phyloP scores from a whole-genome alignment of 1,284 basidiomycete genomes.

The Pseudozyma flocculosa region DNA sequence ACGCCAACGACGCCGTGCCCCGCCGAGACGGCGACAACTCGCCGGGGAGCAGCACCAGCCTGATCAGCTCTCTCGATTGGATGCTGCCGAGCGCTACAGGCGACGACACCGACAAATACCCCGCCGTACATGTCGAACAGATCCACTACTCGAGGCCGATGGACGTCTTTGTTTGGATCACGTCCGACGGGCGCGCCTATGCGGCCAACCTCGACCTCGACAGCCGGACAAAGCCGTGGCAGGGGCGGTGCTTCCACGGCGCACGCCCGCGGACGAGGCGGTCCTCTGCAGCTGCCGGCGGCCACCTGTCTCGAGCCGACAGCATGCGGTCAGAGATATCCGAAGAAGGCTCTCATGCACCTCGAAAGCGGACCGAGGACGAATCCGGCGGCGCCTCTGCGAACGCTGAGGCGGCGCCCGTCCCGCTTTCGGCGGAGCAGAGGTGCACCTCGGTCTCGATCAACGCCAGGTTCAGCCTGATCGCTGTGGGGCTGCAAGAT shows the following conservation, averaged over 20 bases:
- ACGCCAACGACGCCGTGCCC: constrained; percentile 19
- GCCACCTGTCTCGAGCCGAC: too few relatives aligned
- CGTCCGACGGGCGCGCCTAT: constrained; percentile 46
- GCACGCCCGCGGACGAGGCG: constrained; percentile 13
- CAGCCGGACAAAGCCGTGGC: constrained; percentile 19
- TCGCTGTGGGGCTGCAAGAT: constrained; percentile 78
- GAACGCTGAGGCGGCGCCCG: too few relatives aligned
- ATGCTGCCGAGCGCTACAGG: neutral
- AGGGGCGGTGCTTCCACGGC: constrained; percentile 41
- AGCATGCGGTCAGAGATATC: neutral
- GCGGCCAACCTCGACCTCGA: constrained; percentile 34
- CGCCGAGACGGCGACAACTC: constrained; percentile 16
- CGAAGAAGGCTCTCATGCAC: neutral
- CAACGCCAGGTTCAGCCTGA: constrained; percentile 79
- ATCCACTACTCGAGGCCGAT: constrained; percentile 47
- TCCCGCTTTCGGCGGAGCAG: constrained; percentile 60
- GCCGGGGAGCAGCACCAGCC: constrained; percentile 36
- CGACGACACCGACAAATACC: too few relatives aligned
- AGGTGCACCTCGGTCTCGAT: constrained; percentile 69
- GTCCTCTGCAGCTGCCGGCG: constrained; percentile 2
- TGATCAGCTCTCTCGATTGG: constrained; percentile 24
- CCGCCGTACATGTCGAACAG: neutral
- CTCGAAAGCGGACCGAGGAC: neutral
- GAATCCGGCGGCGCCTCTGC: too few relatives aligned
- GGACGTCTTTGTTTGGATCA: constrained; percentile 50